These are phyloP conservation scores for Psidium guajava DNA, from an alignment of 345 rosid genomes.

Conservation along the genomic window DNA sequence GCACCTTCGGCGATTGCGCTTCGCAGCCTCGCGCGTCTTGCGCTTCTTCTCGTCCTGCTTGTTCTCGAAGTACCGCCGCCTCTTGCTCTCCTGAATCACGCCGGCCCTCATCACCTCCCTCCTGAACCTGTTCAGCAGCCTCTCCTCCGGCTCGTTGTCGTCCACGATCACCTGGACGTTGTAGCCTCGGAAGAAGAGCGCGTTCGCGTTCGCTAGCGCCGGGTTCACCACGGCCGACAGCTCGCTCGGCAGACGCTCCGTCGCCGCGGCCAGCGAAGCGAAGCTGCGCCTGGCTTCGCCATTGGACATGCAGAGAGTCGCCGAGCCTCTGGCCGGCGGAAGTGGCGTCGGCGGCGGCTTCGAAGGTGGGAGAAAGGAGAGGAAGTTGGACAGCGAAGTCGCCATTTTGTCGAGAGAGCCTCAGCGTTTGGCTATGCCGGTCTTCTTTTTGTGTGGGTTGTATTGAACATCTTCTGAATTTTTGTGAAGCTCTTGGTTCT, in stretches of 20 bases:
- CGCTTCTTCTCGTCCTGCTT: constrained; percentile 20
- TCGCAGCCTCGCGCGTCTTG: constrained; percentile 13
- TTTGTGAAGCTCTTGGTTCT: neutral
- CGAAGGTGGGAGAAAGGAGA: constrained; percentile 51
- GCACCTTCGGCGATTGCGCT: constrained; percentile 13
- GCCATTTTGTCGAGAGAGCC: constrained; percentile 33
- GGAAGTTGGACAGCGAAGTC: constrained; percentile 46
- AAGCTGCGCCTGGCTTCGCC: constrained; percentile 11
- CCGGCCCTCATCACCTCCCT: constrained; percentile 27
- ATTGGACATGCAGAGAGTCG: constrained; percentile 8
- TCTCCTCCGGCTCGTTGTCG: constrained; percentile 25
- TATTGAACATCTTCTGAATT: neutral
- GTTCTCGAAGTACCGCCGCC: constrained; percentile 18
- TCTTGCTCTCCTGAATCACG: constrained; percentile 14
- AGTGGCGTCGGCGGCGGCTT: constrained; percentile 20
- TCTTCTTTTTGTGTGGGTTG: neutral
- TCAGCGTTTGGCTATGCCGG: neutral
- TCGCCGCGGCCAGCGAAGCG: constrained; percentile 8
- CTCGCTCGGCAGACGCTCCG: constrained; percentile 9
- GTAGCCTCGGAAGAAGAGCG: constrained; percentile 9
- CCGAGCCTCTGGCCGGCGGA: neutral
- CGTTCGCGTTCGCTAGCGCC: constrained; percentile 17
- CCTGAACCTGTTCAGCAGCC: constrained; percentile 11
- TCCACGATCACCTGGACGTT: constrained; percentile 18
- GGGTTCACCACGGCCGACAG: constrained; percentile 9